phyloP scores from a whole-genome alignment of 768 basidiomycete genomes.

The Sporobolomyces phaffii region DNA sequence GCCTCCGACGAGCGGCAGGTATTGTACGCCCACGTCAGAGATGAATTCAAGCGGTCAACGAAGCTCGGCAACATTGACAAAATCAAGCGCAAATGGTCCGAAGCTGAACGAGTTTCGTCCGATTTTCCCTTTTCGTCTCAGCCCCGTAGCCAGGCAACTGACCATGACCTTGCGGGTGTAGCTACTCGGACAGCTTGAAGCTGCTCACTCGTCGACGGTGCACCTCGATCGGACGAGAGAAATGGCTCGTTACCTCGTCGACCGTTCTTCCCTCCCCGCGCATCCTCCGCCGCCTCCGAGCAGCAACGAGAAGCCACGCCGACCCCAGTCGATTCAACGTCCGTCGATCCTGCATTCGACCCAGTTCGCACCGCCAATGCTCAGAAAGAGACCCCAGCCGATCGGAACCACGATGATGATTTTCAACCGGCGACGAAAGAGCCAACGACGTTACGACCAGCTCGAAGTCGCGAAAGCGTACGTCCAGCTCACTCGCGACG shows the following conservation, averaged over 20 bases:
- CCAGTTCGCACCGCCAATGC: slow-evolving; percentile 63
- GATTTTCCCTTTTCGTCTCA: background rate
- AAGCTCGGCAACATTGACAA: background rate
- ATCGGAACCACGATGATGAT: slow-evolving; percentile 66
- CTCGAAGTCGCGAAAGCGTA: slow-evolving; percentile 1
- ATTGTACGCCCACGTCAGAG: background rate
- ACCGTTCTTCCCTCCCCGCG: background rate
- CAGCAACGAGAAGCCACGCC: too few relatives aligned
- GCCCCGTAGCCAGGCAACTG: background rate
- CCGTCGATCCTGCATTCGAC: slow-evolving; percentile 57
- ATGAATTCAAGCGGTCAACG: background rate
- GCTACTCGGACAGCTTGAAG: slow-evolving; percentile 7
- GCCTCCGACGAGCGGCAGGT: background rate
- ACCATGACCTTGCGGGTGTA: background rate
- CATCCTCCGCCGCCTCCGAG: background rate
- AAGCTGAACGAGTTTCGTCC: slow-evolving; percentile 13
- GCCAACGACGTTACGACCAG: slow-evolving; percentile 51
- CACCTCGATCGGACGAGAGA: background rate
- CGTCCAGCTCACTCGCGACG: background rate
- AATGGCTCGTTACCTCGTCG: slow-evolving; percentile 7
- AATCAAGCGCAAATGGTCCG: background rate
- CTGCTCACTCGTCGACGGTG: rapidly evolving
- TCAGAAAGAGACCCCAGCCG: slow-evolving; percentile 75
- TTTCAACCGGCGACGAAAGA: slow-evolving; percentile 49
- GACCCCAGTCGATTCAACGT: background rate